Evolutionary conservation across 768 basidiomycete genomes (phyloP), one percentile per base, ranked within the genome.

Genomic region (Tricholoma terreum): DNA sequence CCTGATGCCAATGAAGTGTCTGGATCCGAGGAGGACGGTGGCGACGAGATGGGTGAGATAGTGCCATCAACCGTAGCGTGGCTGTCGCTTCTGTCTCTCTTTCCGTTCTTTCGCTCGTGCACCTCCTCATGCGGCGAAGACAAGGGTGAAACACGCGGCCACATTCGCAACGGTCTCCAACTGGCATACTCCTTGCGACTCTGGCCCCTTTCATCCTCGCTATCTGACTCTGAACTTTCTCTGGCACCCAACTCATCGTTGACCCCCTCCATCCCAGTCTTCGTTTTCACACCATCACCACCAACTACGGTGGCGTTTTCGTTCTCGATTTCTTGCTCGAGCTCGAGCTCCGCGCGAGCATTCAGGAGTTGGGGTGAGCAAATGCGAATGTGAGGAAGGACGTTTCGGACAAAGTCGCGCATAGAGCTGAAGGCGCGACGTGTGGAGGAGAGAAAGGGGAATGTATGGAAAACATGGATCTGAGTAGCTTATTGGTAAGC

Each of bases 381-480:
- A 11, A 69, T 73, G 67, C 84, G 82, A 31, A 78, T 64, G 52
- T 78, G 75, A 6, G 85, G 84, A n/a, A 90, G 77, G 43, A 77
- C 72, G 35, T 79, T 75, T 46, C 80, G 78, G 31, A 89, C 84
- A 67, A 92, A 93, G 57, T 84, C 78, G 30, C 82, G 80, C 70
- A 87, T 89, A 5, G 88, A 87, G 50, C 79, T 61, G 69, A 90
- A 90, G 3, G 91, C 84, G 43, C 81, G 81, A n/a, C 73, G 79
- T 24, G 87, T 73, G 3, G 83, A 77, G 8, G 84, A 78, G 19
- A 92, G 77, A 70, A 92, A 96, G 0, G 92, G 90, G 63, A 92
- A 90, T 14, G 85, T 79, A 68, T 96, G 94, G 69, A 98, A 98
- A 11, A 96, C 90, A 63, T 98, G 94, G 11, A 94, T 81, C 90